Conservation (phyloP, 129 eudicot species). For the Gnaphalium uliginosum region DNA sequence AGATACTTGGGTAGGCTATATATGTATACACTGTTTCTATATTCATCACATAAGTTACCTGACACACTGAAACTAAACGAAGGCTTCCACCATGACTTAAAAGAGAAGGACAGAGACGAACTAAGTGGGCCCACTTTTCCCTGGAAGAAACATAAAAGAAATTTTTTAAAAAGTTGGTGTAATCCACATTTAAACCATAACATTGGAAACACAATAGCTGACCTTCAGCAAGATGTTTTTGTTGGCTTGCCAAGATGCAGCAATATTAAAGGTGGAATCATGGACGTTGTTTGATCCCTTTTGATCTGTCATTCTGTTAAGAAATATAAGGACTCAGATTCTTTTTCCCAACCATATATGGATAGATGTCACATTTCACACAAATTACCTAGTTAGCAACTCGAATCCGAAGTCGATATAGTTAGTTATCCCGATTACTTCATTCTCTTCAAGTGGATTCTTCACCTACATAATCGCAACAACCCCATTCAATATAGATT, state of each 20-base stretch:
- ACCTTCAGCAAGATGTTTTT: slow-evolving; percentile 88
- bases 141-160: slow-evolving; percentile 38
- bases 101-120: slow-evolving; percentile 79
- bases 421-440: slow-evolving; percentile 81
- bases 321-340: slow-evolving; percentile 20
- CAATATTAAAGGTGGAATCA: slow-evolving; percentile 88
- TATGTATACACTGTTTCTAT: neutral
- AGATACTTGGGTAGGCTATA: neutral
- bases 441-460: slow-evolving; percentile 75
- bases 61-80: slow-evolving; percentile 80
- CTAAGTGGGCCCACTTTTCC: slow-evolving; percentile 87
- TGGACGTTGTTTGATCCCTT: slow-evolving; percentile 49
- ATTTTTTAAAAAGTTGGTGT: neutral
- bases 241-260: slow-evolving; percentile 99
- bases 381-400: slow-evolving; percentile 67
- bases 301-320: slow-evolving; percentile 53
- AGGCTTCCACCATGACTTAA: slow-evolving; percentile 99
- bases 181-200: slow-evolving; percentile 9
- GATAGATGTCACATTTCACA: neutral
- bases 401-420: slow-evolving; percentile 95
- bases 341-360: slow-evolving; percentile 3
- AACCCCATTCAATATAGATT: neutral
- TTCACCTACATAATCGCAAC: slow-evolving; percentile 55
- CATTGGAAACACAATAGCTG: slow-evolving; percentile 1
- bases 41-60: slow-evolving; percentile 42